A percentile compares a stretch with the other conserved stretches of the same genome.
Conservation (phyloP, 768 basidiomycete species). For the Boletus reticulatus region DNA sequence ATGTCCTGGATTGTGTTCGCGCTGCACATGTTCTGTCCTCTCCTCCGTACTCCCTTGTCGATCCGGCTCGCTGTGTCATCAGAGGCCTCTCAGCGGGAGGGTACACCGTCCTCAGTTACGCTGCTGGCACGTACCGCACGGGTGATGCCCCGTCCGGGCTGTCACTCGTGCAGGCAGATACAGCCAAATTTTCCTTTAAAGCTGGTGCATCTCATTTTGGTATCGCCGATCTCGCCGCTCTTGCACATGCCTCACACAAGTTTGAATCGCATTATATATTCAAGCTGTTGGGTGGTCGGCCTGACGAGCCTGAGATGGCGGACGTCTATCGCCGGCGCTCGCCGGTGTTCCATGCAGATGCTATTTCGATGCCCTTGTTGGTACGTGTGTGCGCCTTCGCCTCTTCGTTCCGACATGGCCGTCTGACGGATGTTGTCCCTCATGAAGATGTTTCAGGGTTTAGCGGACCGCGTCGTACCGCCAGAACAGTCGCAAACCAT, state of each 20-base stretch:
- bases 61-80: conserved; percentile 1
- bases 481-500: conserved; percentile 1
- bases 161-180: neutral
- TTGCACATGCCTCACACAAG: neutral
- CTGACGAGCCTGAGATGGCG: conserved; percentile 1
- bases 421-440: neutral
- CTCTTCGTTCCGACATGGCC: neutral
- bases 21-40: neutral
- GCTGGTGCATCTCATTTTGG: neutral
- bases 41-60: neutral
- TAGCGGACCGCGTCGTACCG: neutral
- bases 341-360: neutral
- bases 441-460: neutral
- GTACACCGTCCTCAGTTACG: conserved; percentile 1
- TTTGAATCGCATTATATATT: conserved; percentile 1
- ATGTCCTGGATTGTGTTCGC: neutral
- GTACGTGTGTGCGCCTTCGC: neutral
- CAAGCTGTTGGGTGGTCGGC: neutral
- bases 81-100: neutral
- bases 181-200: neutral
- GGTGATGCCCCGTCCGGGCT: neutral
- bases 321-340: neutral
- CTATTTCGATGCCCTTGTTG: neutral
- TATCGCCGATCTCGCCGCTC: neutral
- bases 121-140: neutral